Evolutionary conservation across 2,329 filamentous ascomycete genomes (phyloP).

Genomic region (Neofusicoccum ribis): DNA sequence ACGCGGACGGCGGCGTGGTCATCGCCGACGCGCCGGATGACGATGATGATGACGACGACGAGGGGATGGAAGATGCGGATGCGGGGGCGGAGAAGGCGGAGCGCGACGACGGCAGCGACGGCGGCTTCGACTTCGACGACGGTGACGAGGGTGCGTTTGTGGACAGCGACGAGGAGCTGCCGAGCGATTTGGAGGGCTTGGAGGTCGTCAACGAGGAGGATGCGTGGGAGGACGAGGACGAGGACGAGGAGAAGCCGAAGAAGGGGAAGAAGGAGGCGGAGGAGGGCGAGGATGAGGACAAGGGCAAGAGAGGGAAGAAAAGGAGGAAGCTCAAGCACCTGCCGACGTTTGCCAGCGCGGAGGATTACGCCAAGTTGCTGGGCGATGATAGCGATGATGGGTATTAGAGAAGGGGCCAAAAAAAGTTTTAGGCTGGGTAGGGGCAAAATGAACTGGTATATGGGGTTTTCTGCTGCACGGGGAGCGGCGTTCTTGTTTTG

Average conservation of each 20-base stretch:
- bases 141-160: conserved; percentile 58
- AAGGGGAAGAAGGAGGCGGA: conserved; percentile 41
- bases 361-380: conserved; percentile 88
- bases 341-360: conserved; percentile 88
- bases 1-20: conserved; percentile 49
- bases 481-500: background rate
- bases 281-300: conserved; percentile 29
- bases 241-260: conserved; percentile 38
- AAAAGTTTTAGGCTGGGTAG: background rate
- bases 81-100: conserved; percentile 31
- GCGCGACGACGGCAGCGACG: conserved; percentile 35
- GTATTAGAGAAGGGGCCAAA: background rate
- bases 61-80: conserved; percentile 42
- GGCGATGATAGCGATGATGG: conserved; percentile 60
- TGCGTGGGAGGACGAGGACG: conserved; percentile 42
- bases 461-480: background rate
- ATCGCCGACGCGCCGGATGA: conserved; percentile 37
- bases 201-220: conserved; percentile 46
- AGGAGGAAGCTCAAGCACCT: conserved; percentile 84
- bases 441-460: background rate
- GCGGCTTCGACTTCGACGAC: conserved; percentile 42
- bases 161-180: conserved; percentile 57
- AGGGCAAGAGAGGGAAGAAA: conserved; percentile 54
- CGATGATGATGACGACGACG: conserved; percentile 46
- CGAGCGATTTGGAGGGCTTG: conserved; percentile 48